phyloP scores from a whole-genome alignment of 2,329 filamentous ascomycete species.

The Aaosphaeria pasadenensis region DNA sequence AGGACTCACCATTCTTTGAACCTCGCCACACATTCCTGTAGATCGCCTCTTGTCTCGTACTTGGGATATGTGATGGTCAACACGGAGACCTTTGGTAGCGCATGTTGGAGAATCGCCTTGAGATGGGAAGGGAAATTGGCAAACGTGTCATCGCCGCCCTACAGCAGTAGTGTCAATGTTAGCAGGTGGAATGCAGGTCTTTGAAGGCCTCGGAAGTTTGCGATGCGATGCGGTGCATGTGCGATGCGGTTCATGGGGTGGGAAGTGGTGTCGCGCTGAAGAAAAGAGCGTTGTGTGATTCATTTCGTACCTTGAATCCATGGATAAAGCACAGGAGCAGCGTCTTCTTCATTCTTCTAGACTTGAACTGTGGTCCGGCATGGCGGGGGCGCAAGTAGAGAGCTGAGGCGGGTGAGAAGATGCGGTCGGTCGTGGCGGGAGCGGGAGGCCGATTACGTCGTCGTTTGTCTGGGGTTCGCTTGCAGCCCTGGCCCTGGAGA shows the following conservation, averaged over 20 bases:
- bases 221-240: too few relatives aligned
- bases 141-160: slow-evolving; percentile 79
- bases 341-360: slow-evolving; percentile 69
- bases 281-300: neutral
- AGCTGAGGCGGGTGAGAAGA: slow-evolving; percentile 2
- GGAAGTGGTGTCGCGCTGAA: too few relatives aligned
- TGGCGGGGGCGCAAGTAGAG: slow-evolving; percentile 12
- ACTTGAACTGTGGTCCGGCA: slow-evolving; percentile 32
- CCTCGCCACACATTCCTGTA: slow-evolving; percentile 65
- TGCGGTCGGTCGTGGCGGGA: slow-evolving; percentile 1
- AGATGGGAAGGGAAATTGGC: slow-evolving; percentile 72
- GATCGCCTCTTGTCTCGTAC: slow-evolving; percentile 78
- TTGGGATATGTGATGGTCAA: slow-evolving; percentile 70
- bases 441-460: neutral
- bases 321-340: slow-evolving; percentile 81
- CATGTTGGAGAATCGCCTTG: slow-evolving; percentile 59
- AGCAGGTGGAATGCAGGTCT: slow-evolving; percentile 7
- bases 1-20: slow-evolving; percentile 69
- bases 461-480: neutral
- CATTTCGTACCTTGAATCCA: slow-evolving; percentile 69
- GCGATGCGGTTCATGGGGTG: too few relatives aligned
- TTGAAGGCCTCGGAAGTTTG: too few relatives aligned
- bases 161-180: neutral
- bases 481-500: too few relatives aligned
- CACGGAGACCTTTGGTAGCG: slow-evolving; percentile 68